phyloP scores from a whole-genome alignment of 345 rosid genomes.

The Gossypioides kirkii region DNA sequence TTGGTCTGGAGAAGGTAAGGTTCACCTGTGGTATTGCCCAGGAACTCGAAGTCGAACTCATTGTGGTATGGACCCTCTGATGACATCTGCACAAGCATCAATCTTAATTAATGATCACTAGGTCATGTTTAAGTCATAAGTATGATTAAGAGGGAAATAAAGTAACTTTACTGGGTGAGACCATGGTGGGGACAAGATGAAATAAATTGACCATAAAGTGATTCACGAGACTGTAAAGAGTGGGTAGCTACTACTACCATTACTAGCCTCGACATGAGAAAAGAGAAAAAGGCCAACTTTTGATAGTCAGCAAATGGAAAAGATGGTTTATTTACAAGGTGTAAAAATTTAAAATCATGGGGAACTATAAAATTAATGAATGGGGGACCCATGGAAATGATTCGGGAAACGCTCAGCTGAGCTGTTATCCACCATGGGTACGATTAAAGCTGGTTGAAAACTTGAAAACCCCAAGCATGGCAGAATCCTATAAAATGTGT shows the following conservation, averaged over 20 bases:
- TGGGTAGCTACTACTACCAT: neutral
- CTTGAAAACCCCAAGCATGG: neutral
- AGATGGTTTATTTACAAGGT: slow-evolving; percentile 2
- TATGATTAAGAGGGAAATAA: neutral
- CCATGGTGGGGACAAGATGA: neutral
- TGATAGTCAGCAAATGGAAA: neutral
- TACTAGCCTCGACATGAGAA: neutral
- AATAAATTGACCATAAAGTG: slow-evolving; percentile 7
- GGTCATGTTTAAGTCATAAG: neutral
- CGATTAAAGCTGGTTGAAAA: neutral
- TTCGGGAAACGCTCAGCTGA: slow-evolving; percentile 13
- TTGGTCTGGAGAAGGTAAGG: slow-evolving; percentile 91
- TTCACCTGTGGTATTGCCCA: slow-evolving; percentile 89
- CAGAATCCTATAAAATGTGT: neutral
- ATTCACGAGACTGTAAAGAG: slow-evolving; percentile 20
- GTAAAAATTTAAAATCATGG: neutral
- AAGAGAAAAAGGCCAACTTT: slow-evolving; percentile 11
- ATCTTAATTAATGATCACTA: neutral
- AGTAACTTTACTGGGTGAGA: neutral
- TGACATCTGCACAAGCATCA: slow-evolving; percentile 62
- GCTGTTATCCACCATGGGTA: slow-evolving; percentile 9
- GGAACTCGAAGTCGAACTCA: slow-evolving; percentile 94
- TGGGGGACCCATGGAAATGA: slow-evolving; percentile 11
- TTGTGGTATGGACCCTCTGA: slow-evolving; percentile 88
- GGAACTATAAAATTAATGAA: neutral